Percentiles rank a stretch among this genome's conserved stretches.
Conservation (phyloP, 495 filamentous ascomycete genomes). For the Extremus antarcticus region DNA sequence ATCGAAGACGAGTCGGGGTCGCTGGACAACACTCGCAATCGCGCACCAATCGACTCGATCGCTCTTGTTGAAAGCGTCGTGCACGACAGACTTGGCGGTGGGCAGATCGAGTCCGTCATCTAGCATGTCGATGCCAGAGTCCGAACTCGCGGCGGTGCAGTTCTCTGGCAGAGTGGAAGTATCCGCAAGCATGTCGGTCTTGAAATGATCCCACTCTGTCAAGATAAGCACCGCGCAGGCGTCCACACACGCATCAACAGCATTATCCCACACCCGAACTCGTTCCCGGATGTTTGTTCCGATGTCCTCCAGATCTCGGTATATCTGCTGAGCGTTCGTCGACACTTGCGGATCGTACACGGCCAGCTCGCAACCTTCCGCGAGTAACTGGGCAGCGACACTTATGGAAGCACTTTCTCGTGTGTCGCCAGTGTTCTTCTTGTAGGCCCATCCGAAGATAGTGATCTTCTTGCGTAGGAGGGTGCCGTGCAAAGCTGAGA, state of each 20-base stretch:
- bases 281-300: slow-evolving; percentile 11
- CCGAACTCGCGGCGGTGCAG: too few species aligned
- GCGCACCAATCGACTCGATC: too few species aligned
- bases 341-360: slow-evolving; percentile 68
- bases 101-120: too few species aligned
- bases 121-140: too few species aligned
- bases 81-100: too few species aligned
- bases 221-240: slow-evolving; percentile 45
- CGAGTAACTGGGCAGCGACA: slow-evolving; percentile 52
- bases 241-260: slow-evolving; percentile 42
- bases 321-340: too few species aligned
- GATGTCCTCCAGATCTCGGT: slow-evolving; percentile 37
- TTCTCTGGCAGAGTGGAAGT: too few species aligned
- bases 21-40: too few species aligned
- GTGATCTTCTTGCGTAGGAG: slow-evolving; percentile 61
- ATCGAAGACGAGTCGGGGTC: slow-evolving; percentile 62
- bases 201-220: slow-evolving; percentile 59
- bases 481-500: slow-evolving; percentile 56
- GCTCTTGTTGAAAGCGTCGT: too few species aligned
- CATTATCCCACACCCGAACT: slow-evolving; percentile 34
- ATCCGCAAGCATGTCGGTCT: slow-evolving; percentile 27
- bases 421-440: slow-evolving; percentile 71
- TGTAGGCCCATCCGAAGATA: slow-evolving; percentile 70
- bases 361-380: slow-evolving; percentile 53
- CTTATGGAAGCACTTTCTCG: slow-evolving; percentile 61